These are phyloP conservation scores for Saturnispora bothae DNA, from an alignment of 805 yeast species.

Conservation along the genomic window DNA sequence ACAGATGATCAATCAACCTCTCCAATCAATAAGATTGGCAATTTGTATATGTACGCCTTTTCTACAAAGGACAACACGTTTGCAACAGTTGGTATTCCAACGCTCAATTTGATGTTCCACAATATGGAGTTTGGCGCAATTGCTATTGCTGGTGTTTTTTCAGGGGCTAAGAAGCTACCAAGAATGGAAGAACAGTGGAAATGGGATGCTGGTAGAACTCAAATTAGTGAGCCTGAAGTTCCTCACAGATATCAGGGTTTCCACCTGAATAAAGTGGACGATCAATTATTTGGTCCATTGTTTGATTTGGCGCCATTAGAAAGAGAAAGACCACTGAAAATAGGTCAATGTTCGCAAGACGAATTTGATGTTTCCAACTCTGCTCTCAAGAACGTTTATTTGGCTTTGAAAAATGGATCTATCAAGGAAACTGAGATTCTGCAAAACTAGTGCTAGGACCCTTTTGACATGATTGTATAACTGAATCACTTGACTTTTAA, in stretches of 20 bases:
- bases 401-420: slow-evolving; percentile 9
- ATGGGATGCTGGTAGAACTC: slow-evolving; percentile 19
- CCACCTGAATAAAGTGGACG: slow-evolving; percentile 9
- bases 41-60: slow-evolving; percentile 27
- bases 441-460: slow-evolving; percentile 2
- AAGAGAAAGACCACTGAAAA: slow-evolving; percentile 13
- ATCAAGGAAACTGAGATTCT: slow-evolving; percentile 7
- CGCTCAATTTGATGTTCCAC: slow-evolving; percentile 37
- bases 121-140: slow-evolving; percentile 42
- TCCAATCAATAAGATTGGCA: slow-evolving; percentile 15
- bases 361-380: slow-evolving; percentile 13
- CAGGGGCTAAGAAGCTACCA: slow-evolving; percentile 32
- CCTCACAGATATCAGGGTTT: slow-evolving; percentile 13
- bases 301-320: slow-evolving; percentile 11
- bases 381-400: slow-evolving; percentile 9
- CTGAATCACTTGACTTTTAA: too few species aligned
- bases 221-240: slow-evolving; percentile 12
- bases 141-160: slow-evolving; percentile 51
- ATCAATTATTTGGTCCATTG: slow-evolving; percentile 13
- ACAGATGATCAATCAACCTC: slow-evolving; percentile 2
- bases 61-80: slow-evolving; percentile 34
- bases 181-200: slow-evolving; percentile 28
- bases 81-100: slow-evolving; percentile 31
- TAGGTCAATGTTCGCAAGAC: slow-evolving; percentile 3
- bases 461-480: too few species aligned